Base-by-base conservation (phyloP, 345 rosid genomes). In the Rhodamnia rubescens region DNA sequence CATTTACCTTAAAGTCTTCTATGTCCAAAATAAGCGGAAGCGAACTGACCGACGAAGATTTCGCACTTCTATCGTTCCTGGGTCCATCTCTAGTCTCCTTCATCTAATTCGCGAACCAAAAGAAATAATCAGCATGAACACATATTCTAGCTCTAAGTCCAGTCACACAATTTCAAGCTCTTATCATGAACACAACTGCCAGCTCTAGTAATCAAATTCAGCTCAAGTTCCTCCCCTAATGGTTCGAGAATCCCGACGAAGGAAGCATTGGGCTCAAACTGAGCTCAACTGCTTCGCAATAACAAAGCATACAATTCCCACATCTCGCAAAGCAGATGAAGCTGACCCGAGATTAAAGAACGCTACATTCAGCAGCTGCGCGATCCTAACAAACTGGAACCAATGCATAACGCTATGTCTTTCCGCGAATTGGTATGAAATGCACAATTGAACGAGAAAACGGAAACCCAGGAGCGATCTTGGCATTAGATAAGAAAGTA, bases 1-100 rank as follows among this genome's bases (percentile, higher is more conserved):
- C 36, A 84, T 50, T 86, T 89, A 98, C 99, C 99, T 96, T 98
- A 89, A 98, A 98, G 90, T 98, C 99, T 10, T 94, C 97, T 59
- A 95, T 88, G 83, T 96, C 97, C 74, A 98, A 94, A 91, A 98
- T 96, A 86, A 98, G 91, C 20, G 98, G 96, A 87, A 89, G 87
- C 18, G 95, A 90, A 87, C 90, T 86, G 80, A 53, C 94, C 24
- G 99, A 91, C 40, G 96, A 84, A 55, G 98, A 86, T 90, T 91
- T 94, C 58, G 94, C 82, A 85, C 50, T 84, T 61, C 86, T 93
- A 81, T 90, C 91, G 54, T 87, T 85, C 89, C 84, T 86, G 85
- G 61, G 80, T 88, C 93, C 93, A 90, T 90, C 98, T 85, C 86
- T 91, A 86, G 86, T 85, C 85, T 90, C 93, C 86, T 88, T 92